Evolutionary conservation across 176 grass and related monocot genomes (phyloP), one percentile per base, ranked within the genome.

Genomic region (Musa itinerans): DNA sequence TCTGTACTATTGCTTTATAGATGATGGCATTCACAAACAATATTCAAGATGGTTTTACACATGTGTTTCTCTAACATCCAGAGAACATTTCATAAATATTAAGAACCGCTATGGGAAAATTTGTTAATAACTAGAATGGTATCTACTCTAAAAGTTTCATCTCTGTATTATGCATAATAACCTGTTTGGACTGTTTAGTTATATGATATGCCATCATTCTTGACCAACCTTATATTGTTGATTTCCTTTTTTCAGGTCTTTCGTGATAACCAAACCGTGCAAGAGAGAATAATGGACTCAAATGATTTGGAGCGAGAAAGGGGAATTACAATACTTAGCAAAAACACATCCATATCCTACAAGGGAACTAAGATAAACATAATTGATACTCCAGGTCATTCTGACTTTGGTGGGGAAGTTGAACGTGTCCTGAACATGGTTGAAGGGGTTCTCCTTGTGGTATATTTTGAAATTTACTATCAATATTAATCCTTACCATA

Each of bases 231-330:
- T 74, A 52, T 66, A 71, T 88, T 15, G 84, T 77, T 73, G 53
- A 5, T 78, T 73, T 72, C 15, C 23, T 51, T 80, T 83, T 68
- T 83, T 67, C 80, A 97, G 93, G 93, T 98, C 69, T 98, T 98
- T 54, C 90, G 94, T 81, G 94, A 93, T 58, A 98, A 98, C 83
- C 94, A 98, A 86, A 81, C 86, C 74, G 86, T 93, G 63, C 88
- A 93, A 69, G 94, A 98, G 87, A 91, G 94, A 76, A 98, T 98
- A 84, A 98, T 98, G 94, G 94, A 98, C 65, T 98, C 94, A 48
- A 98, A 98, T 73, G 94, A 98, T 83, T 83, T 98, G 65, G 94
- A 98, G 48, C 83, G 94, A 81, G 94, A 97, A 81, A 90, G 94
- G 79, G 94, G 94, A 76, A 98, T 98, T 72, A 98, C 94, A 26